Evolutionary conservation across 129 eudicot genomes (phyloP), one percentile per base, ranked within the genome.

Genomic region (Tagetes patula): DNA sequence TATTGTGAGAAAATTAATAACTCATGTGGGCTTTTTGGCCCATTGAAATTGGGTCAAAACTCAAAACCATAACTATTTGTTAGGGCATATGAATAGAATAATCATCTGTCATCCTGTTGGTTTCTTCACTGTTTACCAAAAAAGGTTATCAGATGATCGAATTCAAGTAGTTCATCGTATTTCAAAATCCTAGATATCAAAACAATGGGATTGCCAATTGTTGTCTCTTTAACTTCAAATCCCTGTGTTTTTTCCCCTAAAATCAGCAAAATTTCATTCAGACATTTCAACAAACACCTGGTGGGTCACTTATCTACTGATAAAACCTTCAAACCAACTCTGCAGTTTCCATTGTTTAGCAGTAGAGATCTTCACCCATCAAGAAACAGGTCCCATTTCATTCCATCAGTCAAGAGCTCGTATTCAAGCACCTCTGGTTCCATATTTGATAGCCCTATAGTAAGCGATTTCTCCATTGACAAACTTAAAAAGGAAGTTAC

Each of bases 211-310:
- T 77, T 86, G 3, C 81, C 88, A 31, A 53, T 83, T 31, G 71
- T 84, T 12, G 61, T 74, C 42, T 86, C 80, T 81, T 79, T 83
- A 64, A 65, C 68, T 33, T 68, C 78, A 42, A 76, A 70, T 70
- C 90, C 86, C 27, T 60, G 70, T 14, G 69, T 70, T 33, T 65
- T 63, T 13, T 1, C 70, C 5, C 43, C 72, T 32, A 55, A 30
- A n/a, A 72, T 43, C 33, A 40, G 39, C 79, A 52, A 36, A 27
- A 4, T 76, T 70, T 79, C 91, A 12, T 38, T 77, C 80, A 87
- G 87, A 69, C 95, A 70, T 75, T 84, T 82, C 52, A 71, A 78
- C 98, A 87, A 92, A 85, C 96, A 84, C 37, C 12, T 86, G 41
- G 80, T 73, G 67, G 72, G 84, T 85, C 72, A 41, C 20, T 39